phyloP scores from a whole-genome alignment of 495 filamentous ascomycete species.

The Aspergillus mulundensis region DNA sequence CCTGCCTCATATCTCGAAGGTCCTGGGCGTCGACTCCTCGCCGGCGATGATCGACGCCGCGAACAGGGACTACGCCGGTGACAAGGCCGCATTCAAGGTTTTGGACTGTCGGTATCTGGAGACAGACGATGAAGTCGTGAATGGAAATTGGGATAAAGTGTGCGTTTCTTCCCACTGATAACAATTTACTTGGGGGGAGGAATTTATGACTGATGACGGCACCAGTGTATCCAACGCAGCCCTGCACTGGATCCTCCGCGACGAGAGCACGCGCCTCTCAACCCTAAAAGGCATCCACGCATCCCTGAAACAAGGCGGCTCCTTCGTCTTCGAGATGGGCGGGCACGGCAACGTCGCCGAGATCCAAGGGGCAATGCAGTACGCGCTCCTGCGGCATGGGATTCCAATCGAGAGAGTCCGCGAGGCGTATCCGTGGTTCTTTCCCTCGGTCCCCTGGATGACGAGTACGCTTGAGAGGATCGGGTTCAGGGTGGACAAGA shows the following conservation, averaged over 20 bases:
- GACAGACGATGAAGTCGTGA: conserved; percentile 24
- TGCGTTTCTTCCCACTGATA: background rate
- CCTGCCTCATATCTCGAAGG: conserved; percentile 36
- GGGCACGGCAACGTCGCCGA: conserved; percentile 68
- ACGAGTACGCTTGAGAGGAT: conserved; percentile 43
- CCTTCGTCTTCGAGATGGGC: conserved; percentile 70
- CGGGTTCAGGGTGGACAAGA: conserved; percentile 57
- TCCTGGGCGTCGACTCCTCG: conserved; percentile 66
- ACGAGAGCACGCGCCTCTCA: conserved; percentile 29
- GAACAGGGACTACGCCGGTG: conserved; percentile 28
- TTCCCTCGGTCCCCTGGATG: conserved; percentile 60
- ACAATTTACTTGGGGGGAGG: background rate
- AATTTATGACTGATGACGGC: background rate
- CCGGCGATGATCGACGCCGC: conserved; percentile 60
- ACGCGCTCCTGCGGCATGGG: conserved; percentile 48
- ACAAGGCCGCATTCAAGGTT: conserved; percentile 34
- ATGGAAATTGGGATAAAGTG: conserved; percentile 53
- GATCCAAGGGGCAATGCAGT: conserved; percentile 54
- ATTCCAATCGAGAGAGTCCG: conserved; percentile 44
- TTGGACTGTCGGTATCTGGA: conserved; percentile 46
- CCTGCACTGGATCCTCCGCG: conserved; percentile 70
- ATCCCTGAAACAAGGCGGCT: conserved; percentile 53
- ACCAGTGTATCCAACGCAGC: conserved; percentile 66
- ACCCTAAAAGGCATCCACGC: conserved; percentile 43
- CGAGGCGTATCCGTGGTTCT: conserved; percentile 66